Percentiles rank a stretch among this genome's conserved stretches.
Evolutionary conservation across 345 rosid genomes (phyloP).

Genomic region (Dimocarpus longan): DNA sequence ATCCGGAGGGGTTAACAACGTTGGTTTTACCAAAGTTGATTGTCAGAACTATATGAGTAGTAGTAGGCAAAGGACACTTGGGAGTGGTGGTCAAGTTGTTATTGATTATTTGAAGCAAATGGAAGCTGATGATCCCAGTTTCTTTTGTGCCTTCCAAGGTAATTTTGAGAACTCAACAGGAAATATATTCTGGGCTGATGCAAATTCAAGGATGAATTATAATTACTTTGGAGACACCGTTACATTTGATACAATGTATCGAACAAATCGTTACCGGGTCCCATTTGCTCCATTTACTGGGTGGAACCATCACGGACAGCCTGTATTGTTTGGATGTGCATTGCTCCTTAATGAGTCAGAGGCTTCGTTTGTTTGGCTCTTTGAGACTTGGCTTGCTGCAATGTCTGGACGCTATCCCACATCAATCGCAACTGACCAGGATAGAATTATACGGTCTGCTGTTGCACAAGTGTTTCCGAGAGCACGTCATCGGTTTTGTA

Average conservation of each 20-base stretch:
- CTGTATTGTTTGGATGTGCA: constrained; percentile 53
- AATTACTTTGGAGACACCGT: constrained; percentile 48
- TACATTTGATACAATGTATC: constrained; percentile 43
- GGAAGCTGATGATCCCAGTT: constrained; percentile 42
- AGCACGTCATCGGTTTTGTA: constrained; percentile 50
- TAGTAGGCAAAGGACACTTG: constrained; percentile 49
- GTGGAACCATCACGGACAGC: constrained; percentile 52
- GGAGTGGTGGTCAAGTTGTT: constrained; percentile 37
- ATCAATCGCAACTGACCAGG: constrained; percentile 54
- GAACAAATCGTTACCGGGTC: constrained; percentile 40
- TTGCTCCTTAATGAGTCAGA: constrained; percentile 49
- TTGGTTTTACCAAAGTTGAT: constrained; percentile 55
- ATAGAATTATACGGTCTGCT: constrained; percentile 42
- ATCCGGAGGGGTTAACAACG: constrained; percentile 51
- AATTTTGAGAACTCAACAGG: constrained; percentile 36
- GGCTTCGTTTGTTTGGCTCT: constrained; percentile 51
- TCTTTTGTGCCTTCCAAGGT: constrained; percentile 48
- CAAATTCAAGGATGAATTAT: constrained; percentile 39
- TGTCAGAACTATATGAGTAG: constrained; percentile 56
- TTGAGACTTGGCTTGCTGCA: constrained; percentile 46
- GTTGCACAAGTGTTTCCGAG: constrained; percentile 43
- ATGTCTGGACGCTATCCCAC: constrained; percentile 43
- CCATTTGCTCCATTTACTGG: constrained; percentile 56
- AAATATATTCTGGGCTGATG: constrained; percentile 52
- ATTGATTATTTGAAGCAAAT: constrained; percentile 42